These are phyloP conservation scores for Citrus reticulata DNA, from an alignment of 345 rosid genomes.

Conservation along the genomic window DNA sequence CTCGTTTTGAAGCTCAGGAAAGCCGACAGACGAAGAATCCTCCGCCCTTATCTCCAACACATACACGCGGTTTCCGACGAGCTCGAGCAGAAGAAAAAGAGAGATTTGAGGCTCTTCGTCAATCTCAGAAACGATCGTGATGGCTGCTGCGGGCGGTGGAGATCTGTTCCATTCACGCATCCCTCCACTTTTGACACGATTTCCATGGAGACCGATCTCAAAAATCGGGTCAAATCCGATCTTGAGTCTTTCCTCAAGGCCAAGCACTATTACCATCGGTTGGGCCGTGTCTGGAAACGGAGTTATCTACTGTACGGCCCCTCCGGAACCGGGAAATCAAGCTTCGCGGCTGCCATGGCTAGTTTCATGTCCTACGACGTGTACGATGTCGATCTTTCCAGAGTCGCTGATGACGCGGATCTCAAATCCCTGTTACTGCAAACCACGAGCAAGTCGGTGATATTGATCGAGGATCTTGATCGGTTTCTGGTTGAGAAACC, in stretches of 20 bases:
- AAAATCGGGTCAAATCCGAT: slow-evolving; percentile 62
- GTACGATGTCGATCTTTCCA: slow-evolving; percentile 67
- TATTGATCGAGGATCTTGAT: slow-evolving; percentile 70
- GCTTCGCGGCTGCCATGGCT: slow-evolving; percentile 76
- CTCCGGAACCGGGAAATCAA: slow-evolving; percentile 83
- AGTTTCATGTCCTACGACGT: slow-evolving; percentile 60
- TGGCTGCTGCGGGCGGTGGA: slow-evolving; percentile 49
- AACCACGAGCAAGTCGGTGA: slow-evolving; percentile 46
- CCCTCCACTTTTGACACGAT: slow-evolving; percentile 83
- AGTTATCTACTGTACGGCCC: slow-evolving; percentile 70
- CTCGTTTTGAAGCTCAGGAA: slow-evolving; percentile 68
- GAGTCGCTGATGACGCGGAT: slow-evolving; percentile 54
- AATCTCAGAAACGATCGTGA: slow-evolving; percentile 30
- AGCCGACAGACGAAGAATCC: slow-evolving; percentile 76
- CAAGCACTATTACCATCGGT: slow-evolving; percentile 62
- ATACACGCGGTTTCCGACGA: slow-evolving; percentile 79
- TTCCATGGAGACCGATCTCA: slow-evolving; percentile 71
- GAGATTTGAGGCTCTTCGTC: slow-evolving; percentile 54
- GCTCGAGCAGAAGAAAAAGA: slow-evolving; percentile 45
- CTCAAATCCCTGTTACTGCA: slow-evolving; percentile 54
- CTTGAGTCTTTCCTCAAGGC: slow-evolving; percentile 61
- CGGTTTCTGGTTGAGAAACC: slow-evolving; percentile 49
- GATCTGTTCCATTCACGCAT: slow-evolving; percentile 67
- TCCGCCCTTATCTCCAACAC: slow-evolving; percentile 83
- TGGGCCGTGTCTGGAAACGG: slow-evolving; percentile 83